Percentiles rank a stretch among this genome's conserved stretches.
phyloP scores from a whole-genome alignment of 331 rosid species.

The Rosa hybrid region DNA sequence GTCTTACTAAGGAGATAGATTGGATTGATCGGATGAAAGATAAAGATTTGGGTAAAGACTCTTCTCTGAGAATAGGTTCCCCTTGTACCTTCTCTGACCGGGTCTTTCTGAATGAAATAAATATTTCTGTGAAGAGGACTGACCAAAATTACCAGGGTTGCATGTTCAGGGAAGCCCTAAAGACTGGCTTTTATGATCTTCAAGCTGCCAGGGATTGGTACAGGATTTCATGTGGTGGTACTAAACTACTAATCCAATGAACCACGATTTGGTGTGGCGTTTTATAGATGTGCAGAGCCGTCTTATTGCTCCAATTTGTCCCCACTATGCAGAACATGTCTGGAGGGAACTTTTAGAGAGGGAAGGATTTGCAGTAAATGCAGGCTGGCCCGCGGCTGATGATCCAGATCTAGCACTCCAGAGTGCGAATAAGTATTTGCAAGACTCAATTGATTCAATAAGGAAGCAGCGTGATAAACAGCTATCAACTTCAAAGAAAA shows the following conservation, averaged over 20 bases:
- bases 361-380: constrained; percentile 83
- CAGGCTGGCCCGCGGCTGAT: constrained; percentile 83
- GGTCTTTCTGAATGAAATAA: constrained; percentile 85
- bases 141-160: constrained; percentile 71
- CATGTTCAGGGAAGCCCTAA: constrained; percentile 88
- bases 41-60: constrained; percentile 50
- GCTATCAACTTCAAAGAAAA: constrained; percentile 66
- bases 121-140: constrained; percentile 71
- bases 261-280: constrained; percentile 65
- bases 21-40: constrained; percentile 57
- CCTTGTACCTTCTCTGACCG: constrained; percentile 83
- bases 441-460: constrained; percentile 72
- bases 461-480: constrained; percentile 95
- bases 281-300: constrained; percentile 96
- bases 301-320: constrained; percentile 86
- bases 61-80: constrained; percentile 70
- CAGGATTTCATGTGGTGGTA: constrained; percentile 71
- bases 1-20: constrained; percentile 79
- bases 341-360: constrained; percentile 84
- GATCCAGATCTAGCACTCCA: constrained; percentile 76
- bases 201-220: constrained; percentile 94
- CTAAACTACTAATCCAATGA: constrained; percentile 55
- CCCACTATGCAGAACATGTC: constrained; percentile 82
- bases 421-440: constrained; percentile 83
- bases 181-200: constrained; percentile 88